Base-by-base conservation (phyloP, 1,284 basidiomycete species). In the Fistulinella cinereoalba region DNA sequence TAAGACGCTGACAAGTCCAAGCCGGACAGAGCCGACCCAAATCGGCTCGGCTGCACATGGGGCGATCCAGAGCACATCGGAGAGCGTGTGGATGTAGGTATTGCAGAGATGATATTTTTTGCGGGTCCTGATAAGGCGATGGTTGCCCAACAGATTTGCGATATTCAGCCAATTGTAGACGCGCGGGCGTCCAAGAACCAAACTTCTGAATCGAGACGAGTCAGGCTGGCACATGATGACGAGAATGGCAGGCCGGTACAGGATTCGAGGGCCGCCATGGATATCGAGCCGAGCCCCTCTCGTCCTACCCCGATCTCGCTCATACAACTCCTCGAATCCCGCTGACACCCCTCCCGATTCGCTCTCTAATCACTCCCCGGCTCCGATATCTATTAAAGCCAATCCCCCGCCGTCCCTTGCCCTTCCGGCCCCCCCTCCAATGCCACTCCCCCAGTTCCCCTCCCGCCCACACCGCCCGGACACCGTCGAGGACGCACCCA, bases 391-490 rank as follows among this genome's bases (percentile, higher is more conserved):
- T 66, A 69, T 67, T 64, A 67, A 69, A 64, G 57, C 57, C 46
- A 52, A 31, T 48, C 47, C 43, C 51, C 54, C 46, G 48, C 51
- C 54, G 50, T 49, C 41, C 52, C 47, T 41, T 52, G 52, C 51
- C 50, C 55, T 54, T 55, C 60, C 65, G 59, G 59, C 56, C 57
- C 53, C 57, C 53, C 58, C 54, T 51, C 56, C 61, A 43, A 77
- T 77, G 72, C 69, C 75, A 32, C 58, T 67, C 49, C 55, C 65
- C 39, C 55, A 68, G 41, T 62, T 70, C 55, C 67, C 63, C 43
- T 68, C 55, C 34, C 66, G 60, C 53, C 60, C 62, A 37, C 56
- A 56, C 38, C 57, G 46, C 23, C 49, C 43, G 25, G 4, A 36
- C 2, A 0, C 57, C 57, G 55, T 65, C 51, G 49, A 67, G 27